A percentile compares a stretch with the other conserved stretches of the same genome.
phyloP scores from a whole-genome alignment of 306 rosid genomes.

The Gynostemma pentaphyllum region DNA sequence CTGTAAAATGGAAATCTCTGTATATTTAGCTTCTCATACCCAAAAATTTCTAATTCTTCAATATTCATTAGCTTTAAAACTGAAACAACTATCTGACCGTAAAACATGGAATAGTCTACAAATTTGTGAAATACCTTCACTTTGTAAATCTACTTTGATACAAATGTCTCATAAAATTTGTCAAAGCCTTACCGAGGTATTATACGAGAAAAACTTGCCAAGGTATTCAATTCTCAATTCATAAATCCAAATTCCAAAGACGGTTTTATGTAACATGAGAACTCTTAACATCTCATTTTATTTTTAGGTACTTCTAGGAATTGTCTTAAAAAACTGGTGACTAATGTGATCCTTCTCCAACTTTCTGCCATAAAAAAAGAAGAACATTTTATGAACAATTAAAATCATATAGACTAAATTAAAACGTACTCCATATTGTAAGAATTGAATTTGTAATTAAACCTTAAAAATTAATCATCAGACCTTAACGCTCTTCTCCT shows the following conservation, averaged over 20 bases:
- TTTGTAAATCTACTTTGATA: neutral
- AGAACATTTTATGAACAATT: too few species aligned
- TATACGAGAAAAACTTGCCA: too few species aligned
- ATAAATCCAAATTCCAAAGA: too few species aligned
- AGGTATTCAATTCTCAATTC: too few species aligned
- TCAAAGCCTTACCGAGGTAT: too few species aligned
- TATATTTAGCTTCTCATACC: neutral
- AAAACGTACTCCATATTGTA: too few species aligned
- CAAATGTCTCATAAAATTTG: too few species aligned
- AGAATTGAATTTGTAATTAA: too few species aligned
- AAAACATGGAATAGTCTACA: neutral
- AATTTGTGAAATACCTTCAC: neutral
- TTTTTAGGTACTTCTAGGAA: neutral
- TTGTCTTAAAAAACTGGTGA: neutral
- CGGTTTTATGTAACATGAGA: neutral
- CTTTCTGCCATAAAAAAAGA: conserved; percentile 31
- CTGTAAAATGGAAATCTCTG: conserved; percentile 35
- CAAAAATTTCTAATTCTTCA: neutral
- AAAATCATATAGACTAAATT: too few species aligned
- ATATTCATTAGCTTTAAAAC: too few species aligned
- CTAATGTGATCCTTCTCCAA: conserved; percentile 29
- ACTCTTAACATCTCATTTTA: neutral
- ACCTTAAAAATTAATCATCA: too few species aligned
- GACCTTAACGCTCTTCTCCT: too few species aligned
- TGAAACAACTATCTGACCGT: neutral